Evolutionary conservation across 352 stramenopile genomes (phyloP), one percentile per base, ranked within the genome.

Genomic region (Aphanomyces invadans): DNA sequence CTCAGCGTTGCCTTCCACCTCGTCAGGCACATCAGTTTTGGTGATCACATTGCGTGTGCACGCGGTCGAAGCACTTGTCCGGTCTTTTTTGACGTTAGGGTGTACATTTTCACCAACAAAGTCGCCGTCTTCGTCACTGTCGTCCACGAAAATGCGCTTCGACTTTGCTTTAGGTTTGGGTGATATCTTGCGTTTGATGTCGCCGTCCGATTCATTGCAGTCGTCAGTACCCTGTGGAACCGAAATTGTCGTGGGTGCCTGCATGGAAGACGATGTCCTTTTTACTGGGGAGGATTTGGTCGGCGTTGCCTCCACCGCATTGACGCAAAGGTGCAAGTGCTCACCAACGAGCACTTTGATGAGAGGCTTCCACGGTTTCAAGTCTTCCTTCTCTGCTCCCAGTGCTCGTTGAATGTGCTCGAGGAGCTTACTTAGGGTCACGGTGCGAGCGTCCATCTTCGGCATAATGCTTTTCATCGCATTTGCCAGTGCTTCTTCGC

Each of bases 401-500:
- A 57, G 49, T 21, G 25, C 25, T 32, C 49, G 15, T 2, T 57
- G 49, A 31, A 94, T 63, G 45, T 77, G 77, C 54, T 79, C 61
- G 66, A 80, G 74, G 31, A 94, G 65, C 26, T 72, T 62, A 12
- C 74, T 71, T 9, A 91, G 49, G 19, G 75, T 89, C 49, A 78
- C 78, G 21, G 72, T 75, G 28, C 70, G 48, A 17, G 73, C 72
- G 53, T 91, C 74, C 73, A 94, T 77, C 9, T 62, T 66, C 32
- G 85, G 83, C 1, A 92, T 74, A 19, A 89, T 72, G 54, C 78
- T 56, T 38, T 69, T 60, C 61, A 94, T 71, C 64, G 70, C 81
- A 11, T 59, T 52, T 31, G 38, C 33, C 10, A 85, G 62, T 51
- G 75, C 70, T 36, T 71, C 29, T 42, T 74, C 10, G 3, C 44